Evolutionary conservation across 129 eudicot genomes (phyloP).

Genomic region (Saposhnikovia divaricata): DNA sequence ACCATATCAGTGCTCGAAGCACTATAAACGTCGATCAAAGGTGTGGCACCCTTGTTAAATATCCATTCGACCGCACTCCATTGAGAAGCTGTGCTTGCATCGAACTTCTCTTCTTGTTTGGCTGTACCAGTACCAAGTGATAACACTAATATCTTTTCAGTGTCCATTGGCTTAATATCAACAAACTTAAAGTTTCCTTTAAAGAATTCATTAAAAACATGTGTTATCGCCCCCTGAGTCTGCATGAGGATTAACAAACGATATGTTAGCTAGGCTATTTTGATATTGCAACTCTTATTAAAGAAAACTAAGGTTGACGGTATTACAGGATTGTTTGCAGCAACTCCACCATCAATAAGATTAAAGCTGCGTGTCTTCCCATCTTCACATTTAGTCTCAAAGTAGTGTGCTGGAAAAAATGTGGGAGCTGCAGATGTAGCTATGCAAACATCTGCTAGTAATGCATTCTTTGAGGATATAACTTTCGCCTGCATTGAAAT

Average conservation of each 20-base stretch:
- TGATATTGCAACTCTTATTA: neutral
- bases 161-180: constrained; percentile 33
- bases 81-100: constrained; percentile 34
- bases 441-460: constrained; percentile 34
- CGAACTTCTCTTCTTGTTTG: constrained; percentile 31
- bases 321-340: constrained; percentile 46
- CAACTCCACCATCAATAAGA: constrained; percentile 47
- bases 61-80: constrained; percentile 70
- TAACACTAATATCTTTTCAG: constrained; percentile 45
- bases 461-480: constrained; percentile 25
- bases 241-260: constrained; percentile 18
- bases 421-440: constrained; percentile 49
- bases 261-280: neutral
- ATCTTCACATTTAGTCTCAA: constrained; percentile 24
- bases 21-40: constrained; percentile 37
- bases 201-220: constrained; percentile 42
- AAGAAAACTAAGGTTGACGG: neutral
- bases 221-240: constrained; percentile 62
- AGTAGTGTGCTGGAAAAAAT: constrained; percentile 35
- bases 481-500: constrained; percentile 19
- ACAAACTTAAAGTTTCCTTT: constrained; percentile 30
- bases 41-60: constrained; percentile 42
- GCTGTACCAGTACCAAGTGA: constrained; percentile 64
- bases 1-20: constrained; percentile 76
- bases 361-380: constrained; percentile 23